Conservation (phyloP, 2,329 filamentous ascomycete species). For the Rutstroemia sp. region DNA sequence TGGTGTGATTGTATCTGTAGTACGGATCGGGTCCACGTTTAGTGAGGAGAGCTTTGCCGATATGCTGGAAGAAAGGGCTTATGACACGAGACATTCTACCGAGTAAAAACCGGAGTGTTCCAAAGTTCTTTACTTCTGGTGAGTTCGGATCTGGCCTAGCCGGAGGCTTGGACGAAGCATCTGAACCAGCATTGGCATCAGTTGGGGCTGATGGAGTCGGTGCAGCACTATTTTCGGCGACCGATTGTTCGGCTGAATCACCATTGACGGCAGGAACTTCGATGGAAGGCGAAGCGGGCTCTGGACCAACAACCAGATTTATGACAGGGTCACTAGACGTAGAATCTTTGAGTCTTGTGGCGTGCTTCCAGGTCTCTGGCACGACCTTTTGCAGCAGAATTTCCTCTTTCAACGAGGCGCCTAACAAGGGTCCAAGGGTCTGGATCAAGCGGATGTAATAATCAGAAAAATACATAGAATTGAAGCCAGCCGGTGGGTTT, state of each 20-base stretch:
- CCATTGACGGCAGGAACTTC: slow-evolving; percentile 5
- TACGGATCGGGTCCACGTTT: slow-evolving; percentile 64
- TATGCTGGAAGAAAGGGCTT: slow-evolving; percentile 76
- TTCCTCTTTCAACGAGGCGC: slow-evolving; percentile 78
- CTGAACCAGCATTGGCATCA: neutral
- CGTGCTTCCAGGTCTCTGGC: slow-evolving; percentile 54
- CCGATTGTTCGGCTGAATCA: neutral
- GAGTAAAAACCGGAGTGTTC: slow-evolving; percentile 67
- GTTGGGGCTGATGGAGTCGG: neutral
- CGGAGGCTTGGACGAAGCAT: slow-evolving; percentile 30
- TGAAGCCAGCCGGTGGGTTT: slow-evolving; percentile 54
- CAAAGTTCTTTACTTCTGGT: slow-evolving; percentile 62
- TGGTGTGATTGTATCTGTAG: slow-evolving; percentile 44
- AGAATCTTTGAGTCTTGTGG: slow-evolving; percentile 12
- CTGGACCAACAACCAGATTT: slow-evolving; percentile 11
- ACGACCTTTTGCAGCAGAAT: slow-evolving; percentile 67
- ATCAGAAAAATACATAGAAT: slow-evolving; percentile 75
- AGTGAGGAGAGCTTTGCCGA: slow-evolving; percentile 74
- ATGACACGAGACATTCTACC: slow-evolving; percentile 71
- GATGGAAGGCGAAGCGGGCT: slow-evolving; percentile 10
- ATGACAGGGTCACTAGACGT: neutral
- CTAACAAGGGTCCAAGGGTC: slow-evolving; percentile 69
- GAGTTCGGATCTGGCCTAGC: slow-evolving; percentile 37
- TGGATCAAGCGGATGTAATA: slow-evolving; percentile 70
- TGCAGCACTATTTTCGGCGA: neutral